phyloP scores from a whole-genome alignment of 192 early-diverging fungal genomes.

The Diversispora eburnea region DNA sequence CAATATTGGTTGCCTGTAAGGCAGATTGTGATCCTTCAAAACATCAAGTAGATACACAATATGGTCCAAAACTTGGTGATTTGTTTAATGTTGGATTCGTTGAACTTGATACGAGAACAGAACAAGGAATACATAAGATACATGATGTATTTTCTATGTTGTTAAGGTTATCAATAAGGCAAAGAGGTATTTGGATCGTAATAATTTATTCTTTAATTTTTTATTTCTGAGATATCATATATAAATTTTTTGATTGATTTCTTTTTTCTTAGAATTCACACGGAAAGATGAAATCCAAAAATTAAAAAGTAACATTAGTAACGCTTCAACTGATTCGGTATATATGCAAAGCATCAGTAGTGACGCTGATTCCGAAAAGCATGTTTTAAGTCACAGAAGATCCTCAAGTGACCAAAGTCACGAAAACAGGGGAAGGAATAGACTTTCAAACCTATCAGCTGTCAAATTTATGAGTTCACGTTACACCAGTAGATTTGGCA shows the following conservation, averaged over 20 bases:
- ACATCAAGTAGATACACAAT: slow-evolving; percentile 2
- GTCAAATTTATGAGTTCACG: not conserved
- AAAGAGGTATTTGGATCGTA: not conserved
- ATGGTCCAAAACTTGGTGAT: not conserved
- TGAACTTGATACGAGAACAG: slow-evolving; percentile 6
- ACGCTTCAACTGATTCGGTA: not conserved
- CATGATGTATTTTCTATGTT: slow-evolving; percentile 22
- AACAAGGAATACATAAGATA: not conserved
- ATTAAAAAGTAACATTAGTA: not conserved
- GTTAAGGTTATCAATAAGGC: slow-evolving; percentile 5
- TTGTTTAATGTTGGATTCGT: slow-evolving; percentile 12
- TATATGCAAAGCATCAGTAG: slow-evolving; percentile 3
- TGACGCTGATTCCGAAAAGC: slow-evolving; percentile 4
- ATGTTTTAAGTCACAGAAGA: slow-evolving; percentile 7
- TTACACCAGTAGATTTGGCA: not conserved
- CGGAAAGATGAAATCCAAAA: not conserved
- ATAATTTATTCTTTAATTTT: not conserved
- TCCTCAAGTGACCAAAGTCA: slow-evolving; percentile 15
- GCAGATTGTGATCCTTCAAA: slow-evolving; percentile 8
- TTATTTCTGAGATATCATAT: not conserved
- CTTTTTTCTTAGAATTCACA: not conserved
- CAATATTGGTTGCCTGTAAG: slow-evolving; percentile 8
- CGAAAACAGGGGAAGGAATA: not conserved
- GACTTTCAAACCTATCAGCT: not conserved
- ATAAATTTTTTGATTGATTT: not conserved